phyloP scores from a whole-genome alignment of 176 grass and related monocot species.

The Pharus latifolius region DNA sequence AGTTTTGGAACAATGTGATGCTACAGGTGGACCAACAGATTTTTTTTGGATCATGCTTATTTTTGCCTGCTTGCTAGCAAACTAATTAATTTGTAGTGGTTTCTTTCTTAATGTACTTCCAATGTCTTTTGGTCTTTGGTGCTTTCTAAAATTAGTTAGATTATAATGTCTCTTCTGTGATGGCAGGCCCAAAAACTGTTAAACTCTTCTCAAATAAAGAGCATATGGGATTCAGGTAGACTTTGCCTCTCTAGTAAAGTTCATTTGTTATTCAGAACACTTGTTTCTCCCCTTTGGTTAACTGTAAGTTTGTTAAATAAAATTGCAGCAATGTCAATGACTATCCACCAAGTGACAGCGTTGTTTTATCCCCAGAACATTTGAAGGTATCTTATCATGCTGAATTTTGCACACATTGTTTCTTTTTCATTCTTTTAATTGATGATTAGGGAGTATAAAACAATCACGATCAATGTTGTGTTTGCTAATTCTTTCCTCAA shows the following conservation, averaged over 20 bases:
- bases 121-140: conserved; percentile 5
- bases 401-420: not conserved
- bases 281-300: conserved; percentile 1
- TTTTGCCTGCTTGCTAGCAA: not conserved
- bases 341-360: conserved; percentile 77
- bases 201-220: conserved; percentile 96
- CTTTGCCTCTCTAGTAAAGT: not conserved
- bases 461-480: not conserved
- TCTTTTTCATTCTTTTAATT: not conserved
- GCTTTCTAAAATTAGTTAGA: not conserved
- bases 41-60: not conserved
- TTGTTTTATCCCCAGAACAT: conserved; percentile 59
- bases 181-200: conserved; percentile 62
- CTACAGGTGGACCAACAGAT: not conserved
- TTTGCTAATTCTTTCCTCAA: not conserved
- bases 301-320: conserved; percentile 15
- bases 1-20: not conserved
- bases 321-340: conserved; percentile 84
- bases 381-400: conserved; percentile 47
- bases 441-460: not conserved
- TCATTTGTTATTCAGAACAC: not conserved
- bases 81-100: not conserved
- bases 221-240: conserved; percentile 98
- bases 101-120: not conserved
- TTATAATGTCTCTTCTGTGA: conserved; percentile 1